These are phyloP conservation scores for Corchorus capsularis DNA, from an alignment of 345 rosid species.

Conservation along the genomic window DNA sequence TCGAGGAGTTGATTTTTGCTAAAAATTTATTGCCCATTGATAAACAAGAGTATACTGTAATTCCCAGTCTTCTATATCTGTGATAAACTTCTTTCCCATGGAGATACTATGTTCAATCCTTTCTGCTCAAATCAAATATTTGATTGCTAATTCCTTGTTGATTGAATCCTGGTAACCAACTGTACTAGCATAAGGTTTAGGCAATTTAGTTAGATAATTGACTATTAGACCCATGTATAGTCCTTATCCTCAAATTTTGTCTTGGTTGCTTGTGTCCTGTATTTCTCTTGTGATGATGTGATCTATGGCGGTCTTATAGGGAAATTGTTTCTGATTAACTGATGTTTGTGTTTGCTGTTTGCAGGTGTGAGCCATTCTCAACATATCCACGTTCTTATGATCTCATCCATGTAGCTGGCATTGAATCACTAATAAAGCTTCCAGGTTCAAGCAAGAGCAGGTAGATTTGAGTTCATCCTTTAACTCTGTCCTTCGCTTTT, in stretches of 20 bases:
- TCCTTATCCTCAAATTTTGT: constrained; percentile 7
- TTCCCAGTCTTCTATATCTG: constrained; percentile 6
- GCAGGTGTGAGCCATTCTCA: constrained; percentile 99
- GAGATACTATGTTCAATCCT: neutral
- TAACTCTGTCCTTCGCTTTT: neutral
- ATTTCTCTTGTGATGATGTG: neutral
- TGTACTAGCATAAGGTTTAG: neutral
- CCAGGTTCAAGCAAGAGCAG: constrained; percentile 53
- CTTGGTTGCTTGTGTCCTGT: neutral
- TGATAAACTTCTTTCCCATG: neutral
- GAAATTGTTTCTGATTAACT: constrained; percentile 10
- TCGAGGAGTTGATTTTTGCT: neutral
- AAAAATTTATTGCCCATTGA: neutral
- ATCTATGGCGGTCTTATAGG: neutral
- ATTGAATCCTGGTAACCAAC: constrained; percentile 3
- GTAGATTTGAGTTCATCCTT: constrained; percentile 31
- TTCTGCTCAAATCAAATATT: neutral
- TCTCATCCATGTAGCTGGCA: constrained; percentile 81
- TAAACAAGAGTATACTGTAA: constrained; percentile 5
- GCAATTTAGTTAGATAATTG: neutral
- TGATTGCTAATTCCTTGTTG: neutral
- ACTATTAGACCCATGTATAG: neutral
- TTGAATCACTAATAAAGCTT: constrained; percentile 67
- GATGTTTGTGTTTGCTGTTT: constrained; percentile 26
- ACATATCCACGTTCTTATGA: constrained; percentile 97